Evolutionary conservation across 148 eudicot species (phyloP).

Genomic region (Tetragonia tetragonoides): DNA sequence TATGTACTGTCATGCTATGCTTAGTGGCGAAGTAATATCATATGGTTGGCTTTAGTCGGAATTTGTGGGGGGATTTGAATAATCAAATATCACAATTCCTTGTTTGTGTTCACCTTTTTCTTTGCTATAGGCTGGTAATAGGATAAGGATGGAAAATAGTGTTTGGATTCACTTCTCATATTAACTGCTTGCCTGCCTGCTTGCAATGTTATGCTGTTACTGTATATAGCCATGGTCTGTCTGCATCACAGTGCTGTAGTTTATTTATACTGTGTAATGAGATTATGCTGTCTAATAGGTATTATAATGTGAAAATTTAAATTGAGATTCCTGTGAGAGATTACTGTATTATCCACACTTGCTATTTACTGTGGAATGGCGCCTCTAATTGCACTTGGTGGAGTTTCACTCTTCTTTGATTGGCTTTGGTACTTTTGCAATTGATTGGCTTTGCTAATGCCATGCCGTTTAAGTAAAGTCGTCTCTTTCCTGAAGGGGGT

Average conservation of each 20-base stretch:
- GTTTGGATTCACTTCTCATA: not conserved
- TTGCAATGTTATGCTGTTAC: no score
- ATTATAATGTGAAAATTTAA: no score
- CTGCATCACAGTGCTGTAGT: no score
- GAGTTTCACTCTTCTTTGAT: not conserved
- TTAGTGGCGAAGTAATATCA: not conserved
- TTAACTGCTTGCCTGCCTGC: not conserved
- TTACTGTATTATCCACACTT: no score
- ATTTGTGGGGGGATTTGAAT: not conserved
- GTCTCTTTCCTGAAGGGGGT: not conserved
- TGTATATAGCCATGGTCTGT: no score
- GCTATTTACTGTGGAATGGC: not conserved
- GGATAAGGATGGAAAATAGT: not conserved
- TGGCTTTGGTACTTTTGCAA: not conserved
- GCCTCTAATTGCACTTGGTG: not conserved
- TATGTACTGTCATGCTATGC: slow-evolving; percentile 30
- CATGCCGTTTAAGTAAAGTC: not conserved
- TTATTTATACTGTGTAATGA: no score
- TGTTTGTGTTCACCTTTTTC: not conserved
- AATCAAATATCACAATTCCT: not conserved
- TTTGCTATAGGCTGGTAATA: slow-evolving; percentile 5
- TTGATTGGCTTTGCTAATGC: not conserved
- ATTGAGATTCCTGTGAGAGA: no score
- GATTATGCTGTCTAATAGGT: no score
- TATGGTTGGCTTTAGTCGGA: not conserved